Percentiles rank a stretch among this genome's conserved stretches.
Conservation (phyloP, 441 rosid genomes). For the Sinapis alba region DNA sequence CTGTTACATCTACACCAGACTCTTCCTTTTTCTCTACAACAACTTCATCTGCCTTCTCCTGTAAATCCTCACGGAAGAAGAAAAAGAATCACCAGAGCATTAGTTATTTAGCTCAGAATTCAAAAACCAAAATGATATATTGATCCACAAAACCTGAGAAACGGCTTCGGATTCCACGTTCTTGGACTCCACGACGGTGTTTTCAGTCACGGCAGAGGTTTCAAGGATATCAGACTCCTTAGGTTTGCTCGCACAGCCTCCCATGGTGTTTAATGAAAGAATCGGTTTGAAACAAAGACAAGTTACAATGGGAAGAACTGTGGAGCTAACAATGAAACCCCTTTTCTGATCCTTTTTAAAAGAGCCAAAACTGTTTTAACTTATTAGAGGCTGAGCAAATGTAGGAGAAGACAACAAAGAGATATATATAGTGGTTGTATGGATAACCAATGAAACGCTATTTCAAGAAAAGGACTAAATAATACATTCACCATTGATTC, state of each 20-base stretch:
- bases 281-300: not conserved
- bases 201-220: slow-evolving; percentile 26
- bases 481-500: slow-evolving; percentile 21
- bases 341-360: slow-evolving; percentile 21
- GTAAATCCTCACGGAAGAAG: not conserved
- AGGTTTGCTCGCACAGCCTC: slow-evolving; percentile 60
- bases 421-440: slow-evolving; percentile 17
- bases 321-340: slow-evolving; percentile 34
- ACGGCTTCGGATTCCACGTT: slow-evolving; percentile 24
- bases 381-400: slow-evolving; percentile 32
- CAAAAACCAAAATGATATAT: slow-evolving; percentile 1
- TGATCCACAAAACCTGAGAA: slow-evolving; percentile 23
- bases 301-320: slow-evolving; percentile 31
- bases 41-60: slow-evolving; percentile 46
- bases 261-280: slow-evolving; percentile 37
- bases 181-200: slow-evolving; percentile 31
- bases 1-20: slow-evolving; percentile 40
- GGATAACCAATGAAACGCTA: slow-evolving; percentile 6
- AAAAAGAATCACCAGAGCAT: not conserved
- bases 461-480: slow-evolving; percentile 27
- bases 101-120: not conserved
- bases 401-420: slow-evolving; percentile 14
- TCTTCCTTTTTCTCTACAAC: slow-evolving; percentile 38
- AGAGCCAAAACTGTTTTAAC: slow-evolving; percentile 4
- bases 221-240: slow-evolving; percentile 41